Conservation (phyloP, 139 green algal species). For the Volvox reticuliferus region DNA sequence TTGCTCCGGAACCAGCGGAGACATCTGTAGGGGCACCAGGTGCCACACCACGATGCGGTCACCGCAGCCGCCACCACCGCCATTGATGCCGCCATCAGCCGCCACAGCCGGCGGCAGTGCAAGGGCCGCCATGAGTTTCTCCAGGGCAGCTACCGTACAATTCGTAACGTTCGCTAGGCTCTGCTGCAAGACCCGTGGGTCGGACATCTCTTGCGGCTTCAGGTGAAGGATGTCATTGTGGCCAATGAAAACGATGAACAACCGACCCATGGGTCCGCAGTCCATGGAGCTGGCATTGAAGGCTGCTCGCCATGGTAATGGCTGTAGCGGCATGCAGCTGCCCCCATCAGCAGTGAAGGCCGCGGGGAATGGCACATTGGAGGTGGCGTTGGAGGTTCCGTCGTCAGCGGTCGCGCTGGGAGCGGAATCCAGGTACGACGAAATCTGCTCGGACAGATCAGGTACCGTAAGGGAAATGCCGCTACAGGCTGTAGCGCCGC, state of each 20-base stretch:
- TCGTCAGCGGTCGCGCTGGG: background rate
- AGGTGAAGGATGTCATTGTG: conserved; percentile 15
- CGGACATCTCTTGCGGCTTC: background rate
- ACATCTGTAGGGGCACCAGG: background rate
- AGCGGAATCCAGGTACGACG: background rate
- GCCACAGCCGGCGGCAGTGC: background rate
- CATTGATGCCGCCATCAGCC: background rate
- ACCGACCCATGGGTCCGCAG: background rate
- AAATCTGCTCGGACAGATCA: background rate
- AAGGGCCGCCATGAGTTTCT: conserved; percentile 10
- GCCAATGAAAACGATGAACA: conserved; percentile 21
- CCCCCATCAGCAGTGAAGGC: background rate
- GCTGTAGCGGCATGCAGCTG: background rate
- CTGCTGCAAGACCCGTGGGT: conserved; percentile 4
- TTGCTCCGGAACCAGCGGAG: background rate
- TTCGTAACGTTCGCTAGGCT: background rate
- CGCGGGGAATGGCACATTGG: background rate
- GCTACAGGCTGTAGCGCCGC: conserved; percentile 14
- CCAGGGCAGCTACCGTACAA: background rate
- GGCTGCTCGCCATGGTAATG: background rate
- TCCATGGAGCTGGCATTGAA: background rate
- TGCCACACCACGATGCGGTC: conserved; percentile 8
- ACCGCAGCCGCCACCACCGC: background rate
- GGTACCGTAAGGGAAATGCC: background rate
- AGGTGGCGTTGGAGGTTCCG: background rate